These are phyloP conservation scores for Salix suchowensis DNA, from an alignment of 345 rosid species.

Conservation along the genomic window DNA sequence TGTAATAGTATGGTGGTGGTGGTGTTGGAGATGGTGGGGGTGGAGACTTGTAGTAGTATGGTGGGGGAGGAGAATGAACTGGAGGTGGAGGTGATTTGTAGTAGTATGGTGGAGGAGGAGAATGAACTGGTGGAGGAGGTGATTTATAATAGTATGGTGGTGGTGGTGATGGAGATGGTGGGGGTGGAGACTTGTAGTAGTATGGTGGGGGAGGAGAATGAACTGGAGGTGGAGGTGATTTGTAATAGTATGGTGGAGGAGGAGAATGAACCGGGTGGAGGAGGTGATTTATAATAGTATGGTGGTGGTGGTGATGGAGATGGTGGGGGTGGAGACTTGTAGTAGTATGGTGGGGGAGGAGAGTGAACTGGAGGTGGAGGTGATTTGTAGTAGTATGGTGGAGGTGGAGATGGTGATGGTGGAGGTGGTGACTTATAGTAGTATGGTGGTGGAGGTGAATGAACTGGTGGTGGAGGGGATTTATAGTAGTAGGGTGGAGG, in stretches of 20 bases:
- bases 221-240: too few species aligned
- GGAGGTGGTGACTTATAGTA: slow-evolving; percentile 1
- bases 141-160: slow-evolving; percentile 1
- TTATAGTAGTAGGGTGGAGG: too few species aligned
- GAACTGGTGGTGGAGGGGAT: neutral
- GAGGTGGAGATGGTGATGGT: neutral
- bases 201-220: slow-evolving; percentile 7
- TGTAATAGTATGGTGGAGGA: slow-evolving; percentile 1
- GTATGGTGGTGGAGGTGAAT: neutral
- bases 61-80: neutral
- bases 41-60: slow-evolving; percentile 6
- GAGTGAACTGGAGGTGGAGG: neutral
- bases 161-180: neutral
- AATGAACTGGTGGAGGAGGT: neutral
- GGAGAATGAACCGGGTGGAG: slow-evolving; percentile 5
- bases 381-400: slow-evolving; percentile 24
- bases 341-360: neutral
- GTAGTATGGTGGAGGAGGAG: slow-evolving; percentile 2
- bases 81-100: neutral
- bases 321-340: slow-evolving; percentile 5
- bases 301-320: slow-evolving; percentile 4
- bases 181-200: slow-evolving; percentile 7
- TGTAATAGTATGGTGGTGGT: slow-evolving; percentile 4
- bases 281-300: neutral
- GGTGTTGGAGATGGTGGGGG: too few species aligned